Evolutionary conservation across 305 asterid species (phyloP).

Genomic region (Petunia hybrid): DNA sequence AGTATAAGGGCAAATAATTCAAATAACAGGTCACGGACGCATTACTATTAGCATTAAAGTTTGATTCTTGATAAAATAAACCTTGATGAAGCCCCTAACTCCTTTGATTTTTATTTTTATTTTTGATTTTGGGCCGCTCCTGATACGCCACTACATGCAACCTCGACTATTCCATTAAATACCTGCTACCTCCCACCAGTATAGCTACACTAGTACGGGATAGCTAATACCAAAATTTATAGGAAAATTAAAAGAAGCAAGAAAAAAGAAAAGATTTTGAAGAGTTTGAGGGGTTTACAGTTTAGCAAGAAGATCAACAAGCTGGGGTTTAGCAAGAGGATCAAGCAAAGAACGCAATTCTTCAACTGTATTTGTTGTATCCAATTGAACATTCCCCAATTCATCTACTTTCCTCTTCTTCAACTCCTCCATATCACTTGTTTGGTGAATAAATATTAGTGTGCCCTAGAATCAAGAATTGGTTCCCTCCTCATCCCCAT

Average conservation of each 20-base stretch:
- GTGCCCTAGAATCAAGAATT: not conserved
- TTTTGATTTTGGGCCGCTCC: no score
- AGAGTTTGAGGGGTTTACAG: slow-evolving; percentile 45
- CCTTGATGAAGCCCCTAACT: not conserved
- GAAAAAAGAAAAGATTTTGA: slow-evolving; percentile 4
- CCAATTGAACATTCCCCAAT: slow-evolving; percentile 46
- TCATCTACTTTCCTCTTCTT: slow-evolving; percentile 78
- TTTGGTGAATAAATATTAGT: not conserved
- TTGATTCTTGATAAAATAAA: not conserved
- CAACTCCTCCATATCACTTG: slow-evolving; percentile 57
- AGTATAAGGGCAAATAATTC: not conserved
- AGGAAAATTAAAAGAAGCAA: not conserved
- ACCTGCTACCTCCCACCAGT: no score
- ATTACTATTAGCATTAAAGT: not conserved
- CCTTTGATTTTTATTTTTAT: not conserved
- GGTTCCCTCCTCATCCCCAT: not conserved
- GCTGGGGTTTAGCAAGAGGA: slow-evolving; percentile 77
- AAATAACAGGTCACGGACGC: not conserved
- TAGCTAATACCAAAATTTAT: not conserved
- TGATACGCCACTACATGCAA: no score
- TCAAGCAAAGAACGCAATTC: slow-evolving; percentile 73
- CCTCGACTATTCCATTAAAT: no score
- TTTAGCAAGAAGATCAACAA: slow-evolving; percentile 74
- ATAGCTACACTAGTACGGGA: no score
- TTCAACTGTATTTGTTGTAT: slow-evolving; percentile 45